A percentile compares a stretch with the other conserved stretches of the same genome.
Evolutionary conservation across 768 basidiomycete genomes (phyloP).

Genomic region (Sarcomyxa edulis): DNA sequence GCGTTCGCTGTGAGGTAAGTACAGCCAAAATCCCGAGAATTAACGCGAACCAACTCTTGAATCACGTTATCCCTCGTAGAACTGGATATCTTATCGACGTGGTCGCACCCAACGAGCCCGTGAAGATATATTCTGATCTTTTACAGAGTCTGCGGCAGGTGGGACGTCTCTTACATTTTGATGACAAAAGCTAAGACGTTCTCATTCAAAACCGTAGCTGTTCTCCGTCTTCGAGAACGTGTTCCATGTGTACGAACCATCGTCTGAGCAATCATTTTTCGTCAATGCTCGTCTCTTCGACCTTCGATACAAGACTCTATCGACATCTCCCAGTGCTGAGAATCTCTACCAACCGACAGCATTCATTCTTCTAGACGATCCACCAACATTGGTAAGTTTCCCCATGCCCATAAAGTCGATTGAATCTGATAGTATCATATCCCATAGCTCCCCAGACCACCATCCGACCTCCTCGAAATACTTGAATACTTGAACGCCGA

Average conservation of each 20-base stretch:
- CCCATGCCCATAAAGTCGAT: too few species aligned
- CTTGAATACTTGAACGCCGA: too few species aligned
- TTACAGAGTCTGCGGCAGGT: slow-evolving; percentile 35
- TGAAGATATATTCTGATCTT: slow-evolving; percentile 27
- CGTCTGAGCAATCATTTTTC: slow-evolving; percentile 50
- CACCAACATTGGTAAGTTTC: too few species aligned
- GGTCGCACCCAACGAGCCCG: slow-evolving; percentile 29
- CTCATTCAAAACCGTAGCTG: slow-evolving; percentile 6
- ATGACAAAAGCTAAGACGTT: background rate
- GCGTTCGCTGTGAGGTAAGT: slow-evolving; percentile 37
- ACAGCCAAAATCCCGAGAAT: background rate
- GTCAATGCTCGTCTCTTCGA: slow-evolving; percentile 34
- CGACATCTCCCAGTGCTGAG: too few species aligned
- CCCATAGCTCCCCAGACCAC: too few species aligned
- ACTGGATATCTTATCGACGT: slow-evolving; percentile 49
- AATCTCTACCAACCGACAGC: too few species aligned
- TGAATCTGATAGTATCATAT: too few species aligned
- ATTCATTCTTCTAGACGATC: slow-evolving; percentile 3
- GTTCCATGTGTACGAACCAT: slow-evolving; percentile 38
- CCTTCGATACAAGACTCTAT: too few species aligned
- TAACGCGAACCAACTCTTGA: slow-evolving; percentile 6
- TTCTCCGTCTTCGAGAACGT: slow-evolving; percentile 32
- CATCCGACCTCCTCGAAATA: too few species aligned
- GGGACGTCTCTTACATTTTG: slow-evolving; percentile 6
- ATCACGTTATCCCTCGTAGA: slow-evolving; percentile 18